Conservation (phyloP, 2,329 filamentous ascomycete species). For the Fusarium sp. region DNA sequence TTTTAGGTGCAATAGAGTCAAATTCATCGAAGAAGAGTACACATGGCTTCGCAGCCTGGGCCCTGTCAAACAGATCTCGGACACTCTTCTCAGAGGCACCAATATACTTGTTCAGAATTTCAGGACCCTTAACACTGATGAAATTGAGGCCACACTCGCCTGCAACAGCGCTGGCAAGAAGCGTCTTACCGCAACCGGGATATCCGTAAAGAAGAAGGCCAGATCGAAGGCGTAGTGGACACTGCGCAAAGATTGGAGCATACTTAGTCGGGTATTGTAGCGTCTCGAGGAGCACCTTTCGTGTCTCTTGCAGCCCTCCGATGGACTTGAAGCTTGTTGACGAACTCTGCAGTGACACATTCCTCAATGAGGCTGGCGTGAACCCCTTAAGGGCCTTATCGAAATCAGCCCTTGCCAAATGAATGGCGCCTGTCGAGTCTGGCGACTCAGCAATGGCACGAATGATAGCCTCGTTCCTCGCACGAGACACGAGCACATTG, state of each 20-base stretch:
- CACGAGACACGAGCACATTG: constrained; percentile 84
- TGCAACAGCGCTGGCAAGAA: constrained; percentile 95
- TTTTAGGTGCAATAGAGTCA: constrained; percentile 95
- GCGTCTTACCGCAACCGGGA: constrained; percentile 95
- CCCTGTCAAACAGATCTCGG: constrained; percentile 92
- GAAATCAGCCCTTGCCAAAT: constrained; percentile 81
- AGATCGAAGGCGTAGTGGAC: constrained; percentile 91
- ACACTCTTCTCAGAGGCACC: constrained; percentile 97
- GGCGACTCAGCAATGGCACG: constrained; percentile 73
- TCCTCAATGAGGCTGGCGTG: constrained; percentile 92
- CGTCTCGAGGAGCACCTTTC: constrained; percentile 92
- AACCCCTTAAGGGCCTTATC: constrained; percentile 88
- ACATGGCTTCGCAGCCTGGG: constrained; percentile 89
- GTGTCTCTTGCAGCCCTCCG: constrained; percentile 86
- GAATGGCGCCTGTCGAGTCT: constrained; percentile 64
- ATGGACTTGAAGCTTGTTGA: constrained; percentile 94
- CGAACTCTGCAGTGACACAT: constrained; percentile 92
- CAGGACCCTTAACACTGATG: constrained; percentile 97
- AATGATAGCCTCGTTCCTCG: constrained; percentile 92
- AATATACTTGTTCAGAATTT: constrained; percentile 99
- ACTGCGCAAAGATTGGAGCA: constrained; percentile 96
- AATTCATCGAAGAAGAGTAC: constrained; percentile 99
- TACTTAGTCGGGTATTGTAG: constrained; percentile 98
- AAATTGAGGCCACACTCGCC: constrained; percentile 98
- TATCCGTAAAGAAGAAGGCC: constrained; percentile 94